Conservation (phyloP, 2,329 filamentous ascomycete genomes). For the Aureobasidium melanogenum region DNA sequence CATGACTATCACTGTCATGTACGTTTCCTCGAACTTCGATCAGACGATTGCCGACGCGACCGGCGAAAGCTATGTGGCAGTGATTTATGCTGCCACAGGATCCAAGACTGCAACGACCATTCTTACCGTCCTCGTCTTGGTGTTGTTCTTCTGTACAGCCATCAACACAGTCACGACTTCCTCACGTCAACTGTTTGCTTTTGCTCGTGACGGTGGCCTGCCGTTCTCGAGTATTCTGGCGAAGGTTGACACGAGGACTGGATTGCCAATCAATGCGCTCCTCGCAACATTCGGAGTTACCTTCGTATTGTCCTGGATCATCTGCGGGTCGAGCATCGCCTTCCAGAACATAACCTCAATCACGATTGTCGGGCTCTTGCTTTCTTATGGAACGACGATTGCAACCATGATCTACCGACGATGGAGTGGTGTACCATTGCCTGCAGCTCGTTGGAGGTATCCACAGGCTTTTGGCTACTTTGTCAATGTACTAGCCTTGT, state of each 20-base stretch:
- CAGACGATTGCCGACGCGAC: slow-evolving; percentile 21
- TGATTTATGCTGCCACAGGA: slow-evolving; percentile 21
- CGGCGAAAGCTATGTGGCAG: slow-evolving; percentile 18
- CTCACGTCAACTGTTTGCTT: slow-evolving; percentile 16
- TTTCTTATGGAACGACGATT: slow-evolving; percentile 16
- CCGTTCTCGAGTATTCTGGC: slow-evolving; percentile 16
- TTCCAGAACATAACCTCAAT: slow-evolving; percentile 18
- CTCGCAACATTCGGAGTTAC: slow-evolving; percentile 4
- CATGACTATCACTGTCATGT: slow-evolving; percentile 21
- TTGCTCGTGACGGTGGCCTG: slow-evolving; percentile 17
- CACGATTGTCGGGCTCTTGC: slow-evolving; percentile 14
- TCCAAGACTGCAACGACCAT: slow-evolving; percentile 18
- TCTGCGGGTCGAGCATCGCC: slow-evolving; percentile 20
- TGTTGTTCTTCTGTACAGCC: slow-evolving; percentile 5
- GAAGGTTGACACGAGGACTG: slow-evolving; percentile 17
- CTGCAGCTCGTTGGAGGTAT: slow-evolving; percentile 17
- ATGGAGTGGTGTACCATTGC: slow-evolving; percentile 14
- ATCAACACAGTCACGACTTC: slow-evolving; percentile 23
- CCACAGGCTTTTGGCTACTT: slow-evolving; percentile 16
- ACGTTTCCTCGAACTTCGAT: slow-evolving; percentile 23
- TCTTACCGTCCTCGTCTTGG: slow-evolving; percentile 16
- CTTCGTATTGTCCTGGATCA: slow-evolving; percentile 17
- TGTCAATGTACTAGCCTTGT: slow-evolving; percentile 13
- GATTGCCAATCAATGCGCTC: neutral
- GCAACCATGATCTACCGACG: slow-evolving; percentile 16